Evolutionary conservation across 2,329 filamentous ascomycete genomes (phyloP), one percentile per base, ranked within the genome.

Genomic region (Fusarium sp.): DNA sequence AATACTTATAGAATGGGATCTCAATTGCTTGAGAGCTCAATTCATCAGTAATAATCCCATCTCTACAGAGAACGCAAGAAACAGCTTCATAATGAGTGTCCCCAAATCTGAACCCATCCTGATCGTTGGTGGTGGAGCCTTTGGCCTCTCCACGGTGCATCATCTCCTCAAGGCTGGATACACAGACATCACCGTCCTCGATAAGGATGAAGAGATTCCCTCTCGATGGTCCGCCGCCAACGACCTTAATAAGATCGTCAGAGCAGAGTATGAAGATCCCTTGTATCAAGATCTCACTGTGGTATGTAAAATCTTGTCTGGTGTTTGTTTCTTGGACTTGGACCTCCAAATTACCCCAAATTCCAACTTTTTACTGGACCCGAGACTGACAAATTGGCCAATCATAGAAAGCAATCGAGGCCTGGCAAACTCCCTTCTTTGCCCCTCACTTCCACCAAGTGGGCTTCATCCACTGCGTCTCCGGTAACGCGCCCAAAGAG

Each of bases 171-270:
- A 77, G 8, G 74, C 79, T 1, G 84, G 84, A 1, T 85, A 83
- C 63, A 81, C 72, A 0, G 76, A 84, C 57, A 80, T 87, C 48
- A 83, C 83, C 6, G 81, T 87, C 9, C 79, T 84, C 15, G 85
- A 87, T 20, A 77, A 77, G 46, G 77, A 76, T 14, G 72, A 74
- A 7, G 56, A 71, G 10, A 68, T 77, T 1, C 86, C 86, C 1
- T 84, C 85, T 6, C 60, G 61, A 2, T 78, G 77, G 71, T 88
- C 88, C 0, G 88, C 87, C 0, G 87, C 83, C 20, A 87, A 88
- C 61, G 87, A 90, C 66, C 73, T 90, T 26, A 90, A 90, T 74
- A 90, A 90, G 75, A 89, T 90, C 57, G 80, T 90, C 36, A 82
- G 87, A 3, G 86, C 84, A 6, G 86, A 89, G 66, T 89, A 89